phyloP scores from a whole-genome alignment of 805 yeast species.

The Trichomonascus vanleenenianus region DNA sequence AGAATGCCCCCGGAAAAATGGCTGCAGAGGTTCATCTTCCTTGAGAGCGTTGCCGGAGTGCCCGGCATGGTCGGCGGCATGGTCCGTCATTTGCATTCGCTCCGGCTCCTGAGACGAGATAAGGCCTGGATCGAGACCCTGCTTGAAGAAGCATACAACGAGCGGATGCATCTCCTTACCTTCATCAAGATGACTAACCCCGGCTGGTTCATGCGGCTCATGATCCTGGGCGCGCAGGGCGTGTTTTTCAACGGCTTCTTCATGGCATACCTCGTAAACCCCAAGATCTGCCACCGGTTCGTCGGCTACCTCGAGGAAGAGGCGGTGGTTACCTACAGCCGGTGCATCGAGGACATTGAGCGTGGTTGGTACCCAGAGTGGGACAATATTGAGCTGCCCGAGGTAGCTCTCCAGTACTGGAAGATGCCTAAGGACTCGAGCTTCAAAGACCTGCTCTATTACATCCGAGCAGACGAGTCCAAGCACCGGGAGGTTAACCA shows the following conservation, averaged over 20 bases:
- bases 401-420: conserved; percentile 61
- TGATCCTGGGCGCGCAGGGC: conserved; percentile 61
- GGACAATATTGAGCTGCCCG: conserved; percentile 27
- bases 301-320: conserved; percentile 76
- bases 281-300: conserved; percentile 62
- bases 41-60: conserved; percentile 72
- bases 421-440: conserved; percentile 43
- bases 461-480: conserved; percentile 69
- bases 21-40: conserved; percentile 51
- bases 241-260: conserved; percentile 62
- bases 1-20: conserved; percentile 57
- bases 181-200: conserved; percentile 61
- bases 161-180: conserved; percentile 67
- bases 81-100: conserved; percentile 57
- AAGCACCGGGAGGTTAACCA: conserved; percentile 76
- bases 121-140: conserved; percentile 70
- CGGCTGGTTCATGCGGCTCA: conserved; percentile 43
- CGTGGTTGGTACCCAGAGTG: conserved; percentile 44
- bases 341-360: conserved; percentile 48
- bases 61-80: conserved; percentile 75
- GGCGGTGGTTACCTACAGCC: conserved; percentile 62
- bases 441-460: conserved; percentile 50
- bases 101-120: conserved; percentile 55
- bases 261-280: conserved; percentile 47
- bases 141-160: conserved; percentile 69